Evolutionary conservation across 1,284 basidiomycete genomes (phyloP).

Genomic region (Sanghuangporus sanghuang): DNA sequence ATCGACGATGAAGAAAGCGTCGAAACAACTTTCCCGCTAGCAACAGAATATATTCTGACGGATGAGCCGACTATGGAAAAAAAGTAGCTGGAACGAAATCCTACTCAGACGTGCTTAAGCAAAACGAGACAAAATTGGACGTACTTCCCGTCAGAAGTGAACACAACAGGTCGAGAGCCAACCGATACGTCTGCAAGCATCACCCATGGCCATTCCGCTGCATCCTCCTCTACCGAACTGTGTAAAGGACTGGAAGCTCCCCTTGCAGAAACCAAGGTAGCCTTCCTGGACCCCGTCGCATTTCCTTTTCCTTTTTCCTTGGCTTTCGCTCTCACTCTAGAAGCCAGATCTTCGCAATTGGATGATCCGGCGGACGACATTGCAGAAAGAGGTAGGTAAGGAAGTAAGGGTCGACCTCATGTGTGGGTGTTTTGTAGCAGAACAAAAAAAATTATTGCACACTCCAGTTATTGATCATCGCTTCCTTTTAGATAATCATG

Average conservation of each 20-base stretch:
- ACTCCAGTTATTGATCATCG: neutral
- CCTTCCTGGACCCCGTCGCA: neutral
- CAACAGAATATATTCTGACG: conserved; percentile 77
- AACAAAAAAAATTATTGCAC: conserved; percentile 4
- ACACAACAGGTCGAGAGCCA: conserved; percentile 65
- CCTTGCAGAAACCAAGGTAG: neutral
- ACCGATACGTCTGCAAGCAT: conserved; percentile 67
- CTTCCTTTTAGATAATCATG: neutral
- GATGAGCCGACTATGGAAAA: conserved; percentile 75
- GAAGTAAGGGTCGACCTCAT: neutral
- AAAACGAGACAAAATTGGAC: conserved; percentile 26
- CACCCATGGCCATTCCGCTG: conserved; percentile 60
- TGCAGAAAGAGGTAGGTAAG: neutral
- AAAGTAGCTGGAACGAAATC: conserved; percentile 61
- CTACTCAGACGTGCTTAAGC: conserved; percentile 18
- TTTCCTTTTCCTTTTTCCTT: conserved; percentile 17
- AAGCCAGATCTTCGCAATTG: neutral
- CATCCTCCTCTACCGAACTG: conserved; percentile 20
- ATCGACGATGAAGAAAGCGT: conserved; percentile 50
- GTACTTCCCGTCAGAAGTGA: conserved; percentile 84
- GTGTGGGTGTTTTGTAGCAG: neutral
- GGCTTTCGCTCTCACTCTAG: neutral
- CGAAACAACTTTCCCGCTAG: conserved; percentile 76
- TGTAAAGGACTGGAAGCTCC: neutral
- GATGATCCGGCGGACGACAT: neutral